Percentiles rank a stretch among this genome's conserved stretches.
phyloP scores from a whole-genome alignment of 2,329 filamentous ascomycete genomes.

The Fusarium nanum region DNA sequence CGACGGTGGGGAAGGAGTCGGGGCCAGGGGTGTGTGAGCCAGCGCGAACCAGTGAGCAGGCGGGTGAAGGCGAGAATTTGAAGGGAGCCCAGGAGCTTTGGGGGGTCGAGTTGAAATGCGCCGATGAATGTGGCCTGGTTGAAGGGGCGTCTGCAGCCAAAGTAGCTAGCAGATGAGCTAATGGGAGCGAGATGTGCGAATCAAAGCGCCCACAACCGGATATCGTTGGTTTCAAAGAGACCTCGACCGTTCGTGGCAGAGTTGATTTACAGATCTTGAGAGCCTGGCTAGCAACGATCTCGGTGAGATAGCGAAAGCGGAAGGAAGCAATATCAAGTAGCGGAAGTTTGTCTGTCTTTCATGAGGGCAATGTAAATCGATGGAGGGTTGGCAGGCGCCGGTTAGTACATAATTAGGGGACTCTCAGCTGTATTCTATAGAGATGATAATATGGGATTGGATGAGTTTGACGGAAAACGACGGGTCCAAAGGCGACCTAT shows the following conservation, averaged over 20 bases:
- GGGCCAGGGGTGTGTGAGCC: conserved; percentile 41
- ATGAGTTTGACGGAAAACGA: not conserved
- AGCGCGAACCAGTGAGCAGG: conserved; percentile 34
- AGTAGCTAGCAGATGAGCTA: conserved; percentile 17
- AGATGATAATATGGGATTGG: not conserved
- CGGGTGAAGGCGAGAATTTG: conserved; percentile 36
- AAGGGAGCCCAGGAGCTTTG: conserved; percentile 33
- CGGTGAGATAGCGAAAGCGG: conserved; percentile 20
- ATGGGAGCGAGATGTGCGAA: conserved; percentile 30
- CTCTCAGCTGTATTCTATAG: not conserved
- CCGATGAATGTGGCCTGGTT: conserved; percentile 29
- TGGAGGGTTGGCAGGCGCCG: not conserved
- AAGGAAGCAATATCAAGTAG: conserved; percentile 24
- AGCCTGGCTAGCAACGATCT: conserved; percentile 15
- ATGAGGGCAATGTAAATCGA: not conserved
- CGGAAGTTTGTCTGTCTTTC: conserved; percentile 15
- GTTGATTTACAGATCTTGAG: conserved; percentile 19
- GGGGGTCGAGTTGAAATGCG: conserved; percentile 28
- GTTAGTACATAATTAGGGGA: not conserved
- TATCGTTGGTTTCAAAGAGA: conserved; percentile 34
- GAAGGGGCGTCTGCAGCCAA: conserved; percentile 30
- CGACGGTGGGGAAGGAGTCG: conserved; percentile 39
- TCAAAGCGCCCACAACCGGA: conserved; percentile 20
- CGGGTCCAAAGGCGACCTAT: not conserved
- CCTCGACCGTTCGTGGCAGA: conserved; percentile 36